Evolutionary conservation across 2,329 filamentous ascomycete species (phyloP).

Genomic region (Chaetothyriales sp.): DNA sequence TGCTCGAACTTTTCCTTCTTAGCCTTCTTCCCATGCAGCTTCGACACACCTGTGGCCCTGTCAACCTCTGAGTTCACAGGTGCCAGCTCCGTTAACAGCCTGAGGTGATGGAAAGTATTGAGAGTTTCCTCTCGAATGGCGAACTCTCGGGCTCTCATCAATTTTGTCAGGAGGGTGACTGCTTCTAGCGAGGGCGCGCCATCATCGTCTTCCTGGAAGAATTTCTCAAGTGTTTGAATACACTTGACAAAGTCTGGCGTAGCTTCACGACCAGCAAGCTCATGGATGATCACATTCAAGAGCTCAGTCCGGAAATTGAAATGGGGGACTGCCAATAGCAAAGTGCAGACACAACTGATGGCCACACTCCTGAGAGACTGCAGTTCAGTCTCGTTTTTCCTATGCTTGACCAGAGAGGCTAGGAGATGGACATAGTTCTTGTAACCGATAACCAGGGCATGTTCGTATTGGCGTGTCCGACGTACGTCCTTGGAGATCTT

Average conservation of each 20-base stretch:
- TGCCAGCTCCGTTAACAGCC: slow-evolving; percentile 74
- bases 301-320: slow-evolving; percentile 92
- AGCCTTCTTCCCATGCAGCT: slow-evolving; percentile 39
- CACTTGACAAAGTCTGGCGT: slow-evolving; percentile 68
- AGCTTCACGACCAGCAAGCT: slow-evolving; percentile 56
- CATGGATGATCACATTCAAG: slow-evolving; percentile 70
- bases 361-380: slow-evolving; percentile 53
- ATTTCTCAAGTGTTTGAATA: slow-evolving; percentile 57
- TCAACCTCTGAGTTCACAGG: slow-evolving; percentile 52
- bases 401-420: slow-evolving; percentile 47
- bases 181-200: slow-evolving; percentile 77
- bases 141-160: slow-evolving; percentile 84
- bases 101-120: slow-evolving; percentile 80
- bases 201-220: slow-evolving; percentile 80
- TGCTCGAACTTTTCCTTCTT: slow-evolving; percentile 66
- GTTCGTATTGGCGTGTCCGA: slow-evolving; percentile 68
- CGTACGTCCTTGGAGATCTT: slow-evolving; percentile 88
- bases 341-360: slow-evolving; percentile 67
- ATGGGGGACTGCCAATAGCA: slow-evolving; percentile 72
- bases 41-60: slow-evolving; percentile 33
- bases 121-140: slow-evolving; percentile 69
- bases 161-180: slow-evolving; percentile 70
- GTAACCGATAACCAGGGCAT: slow-evolving; percentile 71
- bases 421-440: slow-evolving; percentile 70
- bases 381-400: slow-evolving; percentile 24